Evolutionary conservation across 2,329 filamentous ascomycete species (phyloP), one percentile per base, ranked within the genome.

Genomic region (Simplicillium sp.): DNA sequence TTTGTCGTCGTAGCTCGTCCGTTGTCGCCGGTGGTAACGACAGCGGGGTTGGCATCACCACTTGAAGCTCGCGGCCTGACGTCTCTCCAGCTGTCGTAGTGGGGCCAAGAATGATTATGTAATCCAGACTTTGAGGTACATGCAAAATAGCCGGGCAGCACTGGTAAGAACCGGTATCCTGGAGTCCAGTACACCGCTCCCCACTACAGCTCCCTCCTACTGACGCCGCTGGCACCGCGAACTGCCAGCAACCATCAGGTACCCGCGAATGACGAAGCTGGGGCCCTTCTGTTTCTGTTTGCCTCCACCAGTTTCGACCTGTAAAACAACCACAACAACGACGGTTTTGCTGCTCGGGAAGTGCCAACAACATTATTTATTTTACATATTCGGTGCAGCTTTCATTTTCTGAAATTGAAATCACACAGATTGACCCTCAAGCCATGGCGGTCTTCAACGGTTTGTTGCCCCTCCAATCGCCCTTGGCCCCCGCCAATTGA

Each of bases 381-480:
- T 8, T 25, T 5, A 5, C 9, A 5, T 34, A 34, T 34, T 34
- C 15, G 7, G 32, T 34, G 32, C 5, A 52, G 9, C 20, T 25
- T 5, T 11, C 5, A 36, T n/a, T 40, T 3, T 25, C 40, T 45
- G 40, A 38, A 29, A 42, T 33, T 43, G 11, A 18, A 29, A 16
- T 29, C n/a, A 13, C 14, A 40, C 16, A 14, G 20, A 39, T 38
- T 43, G 37, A 38, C 48, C 16, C 46, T 39, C 53, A 64, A n/a
- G 31, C 15, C 46, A 79, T 79, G 75, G 67, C 71, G 44, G 64
- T 72, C 45, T 69, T 78, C 58, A 64, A 70, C 55, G 68, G 75
- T 78, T 57, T 56, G 65, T 56, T 43, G 44, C 47, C 48, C 44
- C 47, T 46, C 51, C 44, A 9, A 9, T 6, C 9, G 46, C 32